Base-by-base conservation (phyloP, 768 basidiomycete genomes). In the Lactifluus subvellereus region DNA sequence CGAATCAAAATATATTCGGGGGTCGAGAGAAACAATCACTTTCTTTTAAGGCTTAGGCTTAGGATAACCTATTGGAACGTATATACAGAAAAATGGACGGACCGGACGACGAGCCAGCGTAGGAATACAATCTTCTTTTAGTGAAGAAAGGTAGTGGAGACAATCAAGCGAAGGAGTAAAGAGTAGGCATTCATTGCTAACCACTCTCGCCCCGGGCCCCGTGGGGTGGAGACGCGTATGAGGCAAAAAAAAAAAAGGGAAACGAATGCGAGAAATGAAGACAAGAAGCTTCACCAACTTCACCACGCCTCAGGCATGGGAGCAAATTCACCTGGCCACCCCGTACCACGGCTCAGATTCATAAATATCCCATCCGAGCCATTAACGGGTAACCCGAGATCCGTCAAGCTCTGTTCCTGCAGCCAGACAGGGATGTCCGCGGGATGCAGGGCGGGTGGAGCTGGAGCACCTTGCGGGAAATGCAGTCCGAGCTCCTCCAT, bases 331-430 rank as follows among this genome's bases (percentile, higher is more conserved):
- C 84, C 84, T 20, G 80, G 81, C 90, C 90, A 92, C 16, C 89
- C 89, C 63, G 84, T 87, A 45, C 81, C 72, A 56, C 83, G 84
- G 49, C 79, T 79, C 76, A 89, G 81, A 67, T 88, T 85, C 66
- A 95, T 74, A 76, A 98, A 95, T 57, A 96, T 88, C 13, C 88
- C 91, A 68, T 98, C 94, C 4, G 88, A 89, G 49, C 94, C 94
- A 68, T 94, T 94, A 42, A 85, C 79, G n/a, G 94, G 94, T 57
- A 97, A 77, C 16, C 94, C 92, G 14, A 98, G 84, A 73, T 98
- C 94, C 16, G 86, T 85, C 66, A 95, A 76, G 71, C 85, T 94
- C 91, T 96, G 87, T 74, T 96, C 94, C 72, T 91, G 93, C 61
- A 97, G 76, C 94, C 94, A 97, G 4, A 85, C 69, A n/a, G 94